These are phyloP conservation scores for Globisporangium rhizosaccharum DNA, from an alignment of 352 stramenopile genomes.

Conservation along the genomic window DNA sequence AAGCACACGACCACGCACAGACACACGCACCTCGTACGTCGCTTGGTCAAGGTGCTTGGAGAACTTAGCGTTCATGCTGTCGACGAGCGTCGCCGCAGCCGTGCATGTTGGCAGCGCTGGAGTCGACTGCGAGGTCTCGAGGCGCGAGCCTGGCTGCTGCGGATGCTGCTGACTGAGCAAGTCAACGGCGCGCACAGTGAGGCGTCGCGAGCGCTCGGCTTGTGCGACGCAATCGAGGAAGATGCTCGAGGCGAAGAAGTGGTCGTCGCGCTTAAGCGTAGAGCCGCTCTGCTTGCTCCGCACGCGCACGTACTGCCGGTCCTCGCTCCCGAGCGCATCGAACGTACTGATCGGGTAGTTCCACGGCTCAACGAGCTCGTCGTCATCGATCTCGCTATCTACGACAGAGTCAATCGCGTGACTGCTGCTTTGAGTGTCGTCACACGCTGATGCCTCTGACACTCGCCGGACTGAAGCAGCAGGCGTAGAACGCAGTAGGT, in stretches of 20 bases:
- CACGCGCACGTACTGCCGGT: constrained; percentile 58
- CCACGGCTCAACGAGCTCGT: constrained; percentile 31
- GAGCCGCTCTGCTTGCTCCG: constrained; percentile 51
- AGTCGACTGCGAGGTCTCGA: constrained; percentile 10
- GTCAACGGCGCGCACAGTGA: constrained; percentile 56
- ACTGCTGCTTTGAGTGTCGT: not conserved
- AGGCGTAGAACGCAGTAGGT: not conserved
- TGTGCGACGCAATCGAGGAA: constrained; percentile 70
- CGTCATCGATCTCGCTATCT: not conserved
- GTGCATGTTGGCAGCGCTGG: constrained; percentile 18
- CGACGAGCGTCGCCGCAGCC: constrained; percentile 14
- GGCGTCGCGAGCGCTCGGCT: constrained; percentile 49
- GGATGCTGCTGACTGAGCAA: constrained; percentile 17
- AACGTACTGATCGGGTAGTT: constrained; percentile 66
- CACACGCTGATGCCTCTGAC: no score
- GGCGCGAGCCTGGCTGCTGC: not conserved
- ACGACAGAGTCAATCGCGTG: no score
- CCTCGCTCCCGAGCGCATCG: constrained; percentile 46
- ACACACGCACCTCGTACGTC: constrained; percentile 28
- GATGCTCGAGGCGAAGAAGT: constrained; percentile 57
- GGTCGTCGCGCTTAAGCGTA: constrained; percentile 51
- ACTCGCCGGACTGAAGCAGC: no score
- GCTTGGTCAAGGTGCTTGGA: constrained; percentile 24
- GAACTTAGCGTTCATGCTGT: constrained; percentile 37
- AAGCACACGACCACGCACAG: not conserved